Conservation (phyloP, 768 basidiomycete genomes). For the Leccinum obscurum region DNA sequence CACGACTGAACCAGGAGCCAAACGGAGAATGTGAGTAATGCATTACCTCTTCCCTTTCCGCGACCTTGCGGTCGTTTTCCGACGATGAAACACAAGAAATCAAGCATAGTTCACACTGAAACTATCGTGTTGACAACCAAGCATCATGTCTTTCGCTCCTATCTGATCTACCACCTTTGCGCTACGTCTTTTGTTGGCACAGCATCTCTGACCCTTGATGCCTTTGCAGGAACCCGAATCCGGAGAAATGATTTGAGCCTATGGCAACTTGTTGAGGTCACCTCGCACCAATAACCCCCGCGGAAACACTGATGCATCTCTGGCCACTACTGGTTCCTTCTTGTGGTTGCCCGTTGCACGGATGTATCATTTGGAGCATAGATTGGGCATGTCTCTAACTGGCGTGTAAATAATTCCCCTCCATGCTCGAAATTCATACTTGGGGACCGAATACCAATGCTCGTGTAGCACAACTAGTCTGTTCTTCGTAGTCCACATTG, state of each 20-base stretch:
- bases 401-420: not conserved
- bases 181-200: not conserved
- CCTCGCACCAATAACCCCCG: not conserved
- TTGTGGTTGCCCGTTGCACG: not conserved
- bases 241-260: not conserved
- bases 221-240: slow-evolving; percentile 20
- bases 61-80: not conserved
- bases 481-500: not conserved
- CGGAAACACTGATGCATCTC: not conserved
- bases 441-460: not conserved
- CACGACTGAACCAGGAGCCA: slow-evolving; percentile 82
- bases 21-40: slow-evolving; percentile 90
- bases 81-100: slow-evolving; percentile 36
- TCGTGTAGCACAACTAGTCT: not conserved
- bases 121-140: slow-evolving; percentile 75
- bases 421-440: not conserved
- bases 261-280: not conserved
- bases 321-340: not conserved
- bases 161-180: slow-evolving; percentile 66
- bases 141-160: slow-evolving; percentile 99
- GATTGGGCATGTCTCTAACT: not conserved
- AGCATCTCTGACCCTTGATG: slow-evolving; percentile 7
- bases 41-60: slow-evolving; percentile 43
- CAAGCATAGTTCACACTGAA: slow-evolving; percentile 99
- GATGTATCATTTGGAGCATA: not conserved